These are phyloP conservation scores for Malania oleifera DNA, from an alignment of 164 flowering plant species.

Conservation along the genomic window DNA sequence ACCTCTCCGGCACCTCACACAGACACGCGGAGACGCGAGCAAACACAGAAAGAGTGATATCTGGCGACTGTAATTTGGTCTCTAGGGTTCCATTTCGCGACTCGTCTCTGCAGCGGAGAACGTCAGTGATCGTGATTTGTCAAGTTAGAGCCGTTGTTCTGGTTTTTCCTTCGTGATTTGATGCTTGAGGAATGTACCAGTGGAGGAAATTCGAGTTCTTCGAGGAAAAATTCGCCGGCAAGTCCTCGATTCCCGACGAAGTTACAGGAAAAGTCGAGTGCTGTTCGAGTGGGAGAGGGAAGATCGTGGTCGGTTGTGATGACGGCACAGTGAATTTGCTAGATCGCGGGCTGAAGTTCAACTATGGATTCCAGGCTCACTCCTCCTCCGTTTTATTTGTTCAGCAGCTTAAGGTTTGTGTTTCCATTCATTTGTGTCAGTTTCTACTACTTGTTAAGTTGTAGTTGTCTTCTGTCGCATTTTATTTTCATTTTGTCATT, in stretches of 20 bases:
- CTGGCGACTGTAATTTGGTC: no score
- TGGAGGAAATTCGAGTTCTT: conserved; percentile 98
- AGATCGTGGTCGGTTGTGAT: conserved; percentile 69
- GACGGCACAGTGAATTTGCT: conserved; percentile 70
- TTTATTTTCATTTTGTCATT: no score
- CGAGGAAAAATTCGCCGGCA: conserved; percentile 76
- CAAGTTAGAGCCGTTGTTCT: no score
- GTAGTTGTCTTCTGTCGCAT: not conserved
- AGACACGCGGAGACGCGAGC: no score
- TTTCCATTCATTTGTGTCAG: not conserved
- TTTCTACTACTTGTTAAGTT: not conserved
- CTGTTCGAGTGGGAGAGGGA: conserved; percentile 87
- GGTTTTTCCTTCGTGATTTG: no score
- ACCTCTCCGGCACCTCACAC: no score
- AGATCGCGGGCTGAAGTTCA: conserved; percentile 88
- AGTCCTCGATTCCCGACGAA: conserved; percentile 58
- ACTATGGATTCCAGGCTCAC: conserved; percentile 70
- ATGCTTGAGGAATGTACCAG: conserved; percentile 55
- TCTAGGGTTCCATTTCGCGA: no score
- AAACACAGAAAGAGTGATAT: no score
- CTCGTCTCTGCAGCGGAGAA: no score
- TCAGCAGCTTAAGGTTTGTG: conserved; percentile 87
- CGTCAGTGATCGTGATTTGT: no score
- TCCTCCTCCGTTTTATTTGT: conserved; percentile 72
- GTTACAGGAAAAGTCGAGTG: conserved; percentile 54